These are phyloP conservation scores for Zygotorulaspora florentina DNA, from an alignment of 805 yeast genomes.

Conservation along the genomic window DNA sequence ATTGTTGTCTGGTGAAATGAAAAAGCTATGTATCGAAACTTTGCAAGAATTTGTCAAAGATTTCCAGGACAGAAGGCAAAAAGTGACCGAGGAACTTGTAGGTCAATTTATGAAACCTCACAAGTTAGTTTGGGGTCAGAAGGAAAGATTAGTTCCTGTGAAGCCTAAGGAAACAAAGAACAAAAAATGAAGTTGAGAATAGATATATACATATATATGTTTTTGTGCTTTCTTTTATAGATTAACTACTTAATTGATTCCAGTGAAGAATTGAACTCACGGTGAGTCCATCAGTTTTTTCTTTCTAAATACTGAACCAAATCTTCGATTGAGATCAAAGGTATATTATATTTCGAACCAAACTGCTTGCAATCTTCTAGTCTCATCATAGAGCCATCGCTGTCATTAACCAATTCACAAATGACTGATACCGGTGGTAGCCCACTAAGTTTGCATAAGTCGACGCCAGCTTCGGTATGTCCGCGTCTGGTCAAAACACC, in stretches of 20 bases:
- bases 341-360: conserved; percentile 55
- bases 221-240: conserved; percentile 1
- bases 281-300: not conserved
- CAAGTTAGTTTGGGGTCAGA: conserved; percentile 66
- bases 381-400: conserved; percentile 95
- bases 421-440: conserved; percentile 85
- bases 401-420: conserved; percentile 89
- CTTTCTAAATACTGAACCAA: conserved; percentile 9
- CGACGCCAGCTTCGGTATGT: conserved; percentile 96
- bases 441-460: conserved; percentile 71
- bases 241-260: not conserved
- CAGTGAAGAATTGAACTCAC: not conserved
- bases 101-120: conserved; percentile 81
- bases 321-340: conserved; percentile 74
- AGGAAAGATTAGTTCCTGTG: conserved; percentile 68
- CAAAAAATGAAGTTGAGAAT: conserved; percentile 8
- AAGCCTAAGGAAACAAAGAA: conserved; percentile 49
- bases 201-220: conserved; percentile 1
- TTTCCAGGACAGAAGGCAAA: conserved; percentile 76
- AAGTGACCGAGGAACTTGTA: conserved; percentile 57
- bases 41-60: conserved; percentile 73
- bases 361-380: conserved; percentile 78
- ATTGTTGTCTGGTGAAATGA: conserved; percentile 87
- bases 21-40: conserved; percentile 75
- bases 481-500: conserved; percentile 80